Conservation (phyloP, 306 rosid species). For the Sicyos baderoa region DNA sequence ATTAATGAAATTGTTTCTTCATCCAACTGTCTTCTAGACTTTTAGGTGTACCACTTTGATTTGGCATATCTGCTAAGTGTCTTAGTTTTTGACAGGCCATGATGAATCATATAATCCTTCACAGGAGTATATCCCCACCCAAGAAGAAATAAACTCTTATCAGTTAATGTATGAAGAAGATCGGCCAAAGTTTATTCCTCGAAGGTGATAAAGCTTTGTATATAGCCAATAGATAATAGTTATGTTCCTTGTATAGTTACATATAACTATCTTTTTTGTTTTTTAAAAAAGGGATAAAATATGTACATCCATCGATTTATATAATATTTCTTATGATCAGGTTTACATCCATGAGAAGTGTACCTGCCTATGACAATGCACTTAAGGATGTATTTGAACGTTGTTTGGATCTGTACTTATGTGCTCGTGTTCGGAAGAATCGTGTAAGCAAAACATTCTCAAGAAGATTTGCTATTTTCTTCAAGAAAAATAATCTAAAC, state of each 20-base stretch:
- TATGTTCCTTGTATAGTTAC: not conserved
- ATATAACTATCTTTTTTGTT: not conserved
- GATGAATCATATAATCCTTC: conserved; percentile 96
- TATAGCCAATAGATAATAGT: not conserved
- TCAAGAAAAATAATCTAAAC: not conserved
- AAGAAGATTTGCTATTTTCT: conserved; percentile 1
- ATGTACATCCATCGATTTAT: not conserved
- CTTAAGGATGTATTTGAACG: conserved; percentile 73
- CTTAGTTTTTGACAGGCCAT: conserved; percentile 47
- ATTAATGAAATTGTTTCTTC: too few relatives aligned
- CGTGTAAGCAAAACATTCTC: conserved; percentile 52
- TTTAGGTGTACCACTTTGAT: conserved; percentile 2
- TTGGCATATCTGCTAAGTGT: conserved; percentile 1
- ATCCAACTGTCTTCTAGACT: too few relatives aligned
- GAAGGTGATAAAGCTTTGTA: conserved; percentile 40
- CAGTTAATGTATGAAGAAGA: conserved; percentile 85
- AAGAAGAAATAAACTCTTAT: conserved; percentile 81
- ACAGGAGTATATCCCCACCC: conserved; percentile 77
- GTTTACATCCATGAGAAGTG: conserved; percentile 67
- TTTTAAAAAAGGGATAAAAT: not conserved
- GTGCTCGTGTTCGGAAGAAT: conserved; percentile 79
- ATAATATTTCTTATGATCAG: conserved; percentile 31
- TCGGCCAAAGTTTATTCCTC: conserved; percentile 82
- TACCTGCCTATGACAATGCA: conserved; percentile 83
- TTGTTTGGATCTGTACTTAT: conserved; percentile 80